Conservation (phyloP, 176 grass and related monocot genomes). For the Metroxylon sagu region DNA sequence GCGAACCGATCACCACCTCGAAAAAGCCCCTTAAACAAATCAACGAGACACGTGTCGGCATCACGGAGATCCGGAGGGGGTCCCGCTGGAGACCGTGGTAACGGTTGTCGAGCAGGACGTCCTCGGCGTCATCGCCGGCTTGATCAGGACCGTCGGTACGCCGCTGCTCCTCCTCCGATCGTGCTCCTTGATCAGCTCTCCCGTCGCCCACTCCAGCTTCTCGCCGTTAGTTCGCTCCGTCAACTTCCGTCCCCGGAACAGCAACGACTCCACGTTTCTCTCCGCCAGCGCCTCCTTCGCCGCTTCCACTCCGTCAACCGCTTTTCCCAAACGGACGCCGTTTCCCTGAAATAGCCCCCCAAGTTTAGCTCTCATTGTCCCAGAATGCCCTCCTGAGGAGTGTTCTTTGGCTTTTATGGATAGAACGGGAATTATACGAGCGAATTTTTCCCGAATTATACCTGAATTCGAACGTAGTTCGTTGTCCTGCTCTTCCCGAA, state of each 20-base stretch:
- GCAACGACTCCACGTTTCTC: slow-evolving; percentile 19
- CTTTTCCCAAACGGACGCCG: neutral
- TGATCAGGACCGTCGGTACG: slow-evolving; percentile 8
- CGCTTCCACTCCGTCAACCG: too few relatives aligned
- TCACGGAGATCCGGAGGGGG: neutral
- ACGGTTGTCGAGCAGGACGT: slow-evolving; percentile 1
- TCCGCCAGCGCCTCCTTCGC: slow-evolving; percentile 3
- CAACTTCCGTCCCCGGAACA: slow-evolving; percentile 6
- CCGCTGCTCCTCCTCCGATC: neutral
- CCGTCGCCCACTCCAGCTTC: slow-evolving; percentile 4
- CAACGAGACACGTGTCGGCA: too few relatives aligned
- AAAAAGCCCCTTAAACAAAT: too few relatives aligned
- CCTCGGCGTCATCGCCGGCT: slow-evolving; percentile 8
- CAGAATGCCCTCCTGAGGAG: too few relatives aligned
- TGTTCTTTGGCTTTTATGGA: too few relatives aligned
- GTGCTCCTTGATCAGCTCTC: slow-evolving; percentile 6
- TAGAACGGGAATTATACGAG: too few relatives aligned
- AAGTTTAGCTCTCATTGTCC: too few relatives aligned
- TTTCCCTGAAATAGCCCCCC: neutral
- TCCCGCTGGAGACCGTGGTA: slow-evolving; percentile 3
- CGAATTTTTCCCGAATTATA: neutral
- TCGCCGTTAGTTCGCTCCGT: slow-evolving; percentile 16
- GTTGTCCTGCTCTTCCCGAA: slow-evolving; percentile 3
- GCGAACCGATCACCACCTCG: too few relatives aligned
- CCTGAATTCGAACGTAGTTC: slow-evolving; percentile 18